Conservation (phyloP, 2,329 filamentous ascomycete species). For the Sporothrix euskadiensis region DNA sequence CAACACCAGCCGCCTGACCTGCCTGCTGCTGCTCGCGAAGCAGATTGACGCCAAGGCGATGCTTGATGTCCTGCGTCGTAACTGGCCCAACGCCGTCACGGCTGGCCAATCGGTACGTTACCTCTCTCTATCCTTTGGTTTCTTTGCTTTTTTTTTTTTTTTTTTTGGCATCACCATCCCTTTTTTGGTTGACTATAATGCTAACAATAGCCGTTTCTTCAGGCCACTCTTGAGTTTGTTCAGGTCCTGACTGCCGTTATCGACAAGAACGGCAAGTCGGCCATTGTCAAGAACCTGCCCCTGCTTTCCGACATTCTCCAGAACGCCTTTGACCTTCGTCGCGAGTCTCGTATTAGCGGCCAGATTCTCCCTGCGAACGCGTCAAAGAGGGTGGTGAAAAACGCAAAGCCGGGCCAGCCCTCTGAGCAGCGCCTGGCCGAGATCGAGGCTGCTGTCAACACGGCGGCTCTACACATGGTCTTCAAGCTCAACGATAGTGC, state of each 20-base stretch:
- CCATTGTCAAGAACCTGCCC: constrained; percentile 72
- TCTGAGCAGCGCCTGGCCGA: constrained; percentile 52
- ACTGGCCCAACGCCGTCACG: constrained; percentile 66
- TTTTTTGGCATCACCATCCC: neutral
- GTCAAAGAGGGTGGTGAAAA: neutral
- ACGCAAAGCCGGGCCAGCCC: constrained; percentile 33
- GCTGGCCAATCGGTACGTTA: constrained; percentile 62
- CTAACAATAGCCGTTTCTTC: constrained; percentile 36
- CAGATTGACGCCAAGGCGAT: constrained; percentile 76
- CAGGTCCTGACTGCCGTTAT: constrained; percentile 69
- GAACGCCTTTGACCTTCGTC: constrained; percentile 64
- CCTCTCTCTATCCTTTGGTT: neutral
- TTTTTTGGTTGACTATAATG: neutral
- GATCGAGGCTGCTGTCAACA: constrained; percentile 66
- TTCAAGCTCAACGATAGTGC: constrained; percentile 94
- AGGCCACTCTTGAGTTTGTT: constrained; percentile 69
- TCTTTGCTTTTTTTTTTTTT: neutral
- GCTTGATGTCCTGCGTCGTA: constrained; percentile 69
- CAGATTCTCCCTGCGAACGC: neutral
- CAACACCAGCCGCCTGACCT: constrained; percentile 65
- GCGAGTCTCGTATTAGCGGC: constrained; percentile 41
- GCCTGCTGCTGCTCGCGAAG: constrained; percentile 72
- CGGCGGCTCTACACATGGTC: constrained; percentile 81
- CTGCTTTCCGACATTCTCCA: constrained; percentile 67
- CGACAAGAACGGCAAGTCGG: constrained; percentile 74